Evolutionary conservation across 768 basidiomycete species (phyloP), one percentile per base, ranked within the genome.

Genomic region (Podaxis sp.): DNA sequence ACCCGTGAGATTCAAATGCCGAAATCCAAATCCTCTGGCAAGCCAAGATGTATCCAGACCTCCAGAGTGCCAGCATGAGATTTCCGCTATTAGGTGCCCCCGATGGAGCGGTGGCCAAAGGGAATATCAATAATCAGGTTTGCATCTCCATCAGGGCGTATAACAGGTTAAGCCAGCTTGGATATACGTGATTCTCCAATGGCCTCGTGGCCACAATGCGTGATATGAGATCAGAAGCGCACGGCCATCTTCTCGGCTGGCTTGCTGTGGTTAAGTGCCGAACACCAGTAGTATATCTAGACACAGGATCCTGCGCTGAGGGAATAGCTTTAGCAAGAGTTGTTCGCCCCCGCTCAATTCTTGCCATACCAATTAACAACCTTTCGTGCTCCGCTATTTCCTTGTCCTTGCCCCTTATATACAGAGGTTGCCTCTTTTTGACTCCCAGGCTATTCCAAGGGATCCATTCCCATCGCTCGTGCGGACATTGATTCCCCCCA

Each of bases 181-280:
- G 44, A 51, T 49, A 51, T 59, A 51, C 24, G 49, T 52, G 33
- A 60, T 52, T 39, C 36, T 60, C 36, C 36, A 15, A 26, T 33
- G 22, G 48, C 40, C 51, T 30, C 59, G 48, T 60, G 59, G 59
- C 17, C 13, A 39, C 59, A 60, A 40, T 52, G 22, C 33, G 11
- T 51, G 49, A 52, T 52, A 59, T 26, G 49, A 60, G 48, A 52
- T 60, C 59, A 59, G 12, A 51, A 48, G 46, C 11, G 6, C 11
- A 39, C 13, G 15, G 49, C 38, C 51, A 22, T 51, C 49, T 22
- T 36, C 36, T 46, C 49, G 51, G 59, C 49, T 60, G 59, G 17
- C 11, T 30, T 59, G n/a, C 48, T 49, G 40, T 38, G 36, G 46
- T 36, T 19, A 36, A 49, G 57, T 30, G 57, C 48, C 5, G 38